Evolutionary conservation across 2,329 filamentous ascomycete species (phyloP).

Genomic region (Huntiella savannae): DNA sequence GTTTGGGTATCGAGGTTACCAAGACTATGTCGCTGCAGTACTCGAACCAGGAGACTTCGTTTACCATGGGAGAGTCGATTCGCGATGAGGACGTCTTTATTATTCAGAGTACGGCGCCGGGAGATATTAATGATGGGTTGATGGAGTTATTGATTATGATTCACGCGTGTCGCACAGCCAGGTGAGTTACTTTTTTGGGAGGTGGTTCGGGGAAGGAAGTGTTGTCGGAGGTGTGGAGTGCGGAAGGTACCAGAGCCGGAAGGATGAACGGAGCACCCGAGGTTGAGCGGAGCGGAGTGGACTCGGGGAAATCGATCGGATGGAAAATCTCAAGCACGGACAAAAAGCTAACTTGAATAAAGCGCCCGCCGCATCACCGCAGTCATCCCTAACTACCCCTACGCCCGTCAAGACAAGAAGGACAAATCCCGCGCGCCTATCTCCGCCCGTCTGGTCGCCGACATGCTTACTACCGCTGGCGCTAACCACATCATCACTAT

Average conservation of each 20-base stretch:
- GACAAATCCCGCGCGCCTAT: conserved; percentile 88
- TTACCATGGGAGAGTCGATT: conserved; percentile 90
- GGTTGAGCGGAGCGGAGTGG: too few species aligned
- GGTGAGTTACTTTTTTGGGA: conserved; percentile 11
- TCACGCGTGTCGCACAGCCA: conserved; percentile 57
- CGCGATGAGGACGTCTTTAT: conserved; percentile 96
- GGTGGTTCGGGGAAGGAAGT: too few species aligned
- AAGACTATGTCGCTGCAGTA: conserved; percentile 69
- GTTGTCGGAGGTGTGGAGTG: too few species aligned
- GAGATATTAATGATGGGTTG: conserved; percentile 92
- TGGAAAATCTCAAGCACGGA: too few species aligned
- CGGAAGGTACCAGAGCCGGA: too few species aligned
- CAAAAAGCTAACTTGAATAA: conserved; percentile 7
- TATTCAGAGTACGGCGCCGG: conserved; percentile 80
- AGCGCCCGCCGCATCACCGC: conserved; percentile 75
- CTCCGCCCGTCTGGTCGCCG: conserved; percentile 85
- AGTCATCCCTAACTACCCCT: conserved; percentile 90
- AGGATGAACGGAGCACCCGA: too few species aligned
- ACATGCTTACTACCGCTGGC: conserved; percentile 90
- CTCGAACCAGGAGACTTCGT: conserved; percentile 72
- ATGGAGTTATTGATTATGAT: conserved; percentile 99
- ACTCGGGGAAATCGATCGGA: too few species aligned
- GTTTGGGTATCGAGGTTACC: conserved; percentile 55
- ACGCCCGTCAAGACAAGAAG: conserved; percentile 95
- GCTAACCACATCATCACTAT: conserved; percentile 63